A percentile compares a stretch with the other conserved stretches of the same genome.
These are phyloP conservation scores for Microcyclospora tardicrescens DNA, from an alignment of 2,329 filamentous ascomycete genomes.

Conservation along the genomic window DNA sequence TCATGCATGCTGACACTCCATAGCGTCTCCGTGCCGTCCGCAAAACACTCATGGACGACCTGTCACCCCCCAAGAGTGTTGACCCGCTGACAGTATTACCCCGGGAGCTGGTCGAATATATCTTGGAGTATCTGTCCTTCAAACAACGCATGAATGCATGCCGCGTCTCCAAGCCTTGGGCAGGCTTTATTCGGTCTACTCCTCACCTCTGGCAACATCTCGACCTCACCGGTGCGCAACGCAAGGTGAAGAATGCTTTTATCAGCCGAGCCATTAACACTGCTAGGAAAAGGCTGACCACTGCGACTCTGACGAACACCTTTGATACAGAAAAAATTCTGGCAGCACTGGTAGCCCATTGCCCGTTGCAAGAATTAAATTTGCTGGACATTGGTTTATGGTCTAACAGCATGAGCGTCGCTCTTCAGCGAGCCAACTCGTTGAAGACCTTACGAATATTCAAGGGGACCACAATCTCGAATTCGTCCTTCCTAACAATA, in stretches of 20 bases:
- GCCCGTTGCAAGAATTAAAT: constrained; percentile 22
- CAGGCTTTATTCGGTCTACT: constrained; percentile 35
- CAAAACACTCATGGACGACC: constrained; percentile 30
- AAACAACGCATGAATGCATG: constrained; percentile 34
- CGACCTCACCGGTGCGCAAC: constrained; percentile 36
- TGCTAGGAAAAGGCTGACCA: constrained; percentile 25
- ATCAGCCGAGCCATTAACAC: constrained; percentile 30
- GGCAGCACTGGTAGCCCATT: constrained; percentile 25
- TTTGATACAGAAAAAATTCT: constrained; percentile 28
- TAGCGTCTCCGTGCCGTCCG: constrained; percentile 25
- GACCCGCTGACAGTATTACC: constrained; percentile 44
- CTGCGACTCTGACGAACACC: constrained; percentile 25
- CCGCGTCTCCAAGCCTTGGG: constrained; percentile 45
- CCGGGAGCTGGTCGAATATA: constrained; percentile 39
- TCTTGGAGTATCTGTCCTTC: constrained; percentile 42
- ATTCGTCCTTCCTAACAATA: background rate
- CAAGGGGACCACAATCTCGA: constrained; percentile 3
- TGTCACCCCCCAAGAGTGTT: constrained; percentile 30
- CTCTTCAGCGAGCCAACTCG: constrained; percentile 7
- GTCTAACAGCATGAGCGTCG: constrained; percentile 7
- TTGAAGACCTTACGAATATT: constrained; percentile 10
- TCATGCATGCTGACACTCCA: background rate
- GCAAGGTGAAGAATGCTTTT: constrained; percentile 29
- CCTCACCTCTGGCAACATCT: constrained; percentile 40
- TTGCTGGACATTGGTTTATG: constrained; percentile 20